Evolutionary conservation across 208 protist genomes (phyloP).

Genomic region (Sergeia podlipaevii): DNA sequence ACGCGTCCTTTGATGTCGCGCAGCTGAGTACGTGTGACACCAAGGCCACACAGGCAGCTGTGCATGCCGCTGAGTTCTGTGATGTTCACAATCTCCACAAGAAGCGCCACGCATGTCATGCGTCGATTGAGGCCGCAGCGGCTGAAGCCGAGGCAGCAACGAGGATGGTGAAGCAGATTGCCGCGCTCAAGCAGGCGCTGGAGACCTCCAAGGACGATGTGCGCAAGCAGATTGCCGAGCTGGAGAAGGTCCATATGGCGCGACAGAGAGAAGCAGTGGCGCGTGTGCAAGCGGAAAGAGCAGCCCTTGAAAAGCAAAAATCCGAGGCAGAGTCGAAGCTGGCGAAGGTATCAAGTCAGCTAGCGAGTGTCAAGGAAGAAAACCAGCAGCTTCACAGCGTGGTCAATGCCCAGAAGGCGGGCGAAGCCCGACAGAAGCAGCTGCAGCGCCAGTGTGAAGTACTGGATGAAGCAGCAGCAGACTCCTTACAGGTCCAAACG

Average conservation of each 20-base stretch:
- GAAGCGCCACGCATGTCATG: background rate
- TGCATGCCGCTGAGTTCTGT: constrained; percentile 12
- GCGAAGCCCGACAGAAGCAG: background rate
- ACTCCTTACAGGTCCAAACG: no score
- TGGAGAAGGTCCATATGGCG: background rate
- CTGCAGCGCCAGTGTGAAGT: no score
- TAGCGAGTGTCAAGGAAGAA: background rate
- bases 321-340: background rate
- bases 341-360: background rate
- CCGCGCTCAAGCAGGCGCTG: background rate
- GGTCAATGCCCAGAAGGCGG: background rate
- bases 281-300: constrained; percentile 2
- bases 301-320: background rate
- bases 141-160: no score
- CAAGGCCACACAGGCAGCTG: constrained; percentile 7
- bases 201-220: background rate
- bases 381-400: constrained; percentile 3
- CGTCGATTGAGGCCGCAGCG: no score
- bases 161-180: no score
- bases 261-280: constrained; percentile 1
- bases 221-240: constrained; percentile 3
- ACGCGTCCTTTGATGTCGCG: constrained; percentile 25
- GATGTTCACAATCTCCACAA: constrained; percentile 11
- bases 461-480: no score
- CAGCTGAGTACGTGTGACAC: constrained; percentile 11